phyloP scores from a whole-genome alignment of 768 basidiomycete genomes.

The Boletellus emodensis region DNA sequence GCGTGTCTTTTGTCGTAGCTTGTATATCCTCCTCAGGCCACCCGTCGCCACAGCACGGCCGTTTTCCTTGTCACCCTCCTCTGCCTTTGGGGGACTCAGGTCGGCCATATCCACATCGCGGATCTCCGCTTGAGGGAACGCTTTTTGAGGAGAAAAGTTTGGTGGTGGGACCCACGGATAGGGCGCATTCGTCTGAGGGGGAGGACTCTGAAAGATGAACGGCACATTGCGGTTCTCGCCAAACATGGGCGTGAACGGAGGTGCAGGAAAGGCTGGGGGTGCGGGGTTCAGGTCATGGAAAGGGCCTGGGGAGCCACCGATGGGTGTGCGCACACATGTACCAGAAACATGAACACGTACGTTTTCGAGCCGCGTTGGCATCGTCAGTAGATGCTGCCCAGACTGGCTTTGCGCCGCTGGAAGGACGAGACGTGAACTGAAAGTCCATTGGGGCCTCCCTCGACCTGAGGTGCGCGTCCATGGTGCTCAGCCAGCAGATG shows the following conservation, averaged over 20 bases:
- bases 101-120: slow-evolving; percentile 77
- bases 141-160: slow-evolving; percentile 54
- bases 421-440: slow-evolving; percentile 72
- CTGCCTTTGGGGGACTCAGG: slow-evolving; percentile 52
- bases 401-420: slow-evolving; percentile 46
- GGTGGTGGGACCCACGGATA: slow-evolving; percentile 68
- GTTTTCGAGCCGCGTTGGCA: slow-evolving; percentile 60
- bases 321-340: slow-evolving; percentile 8
- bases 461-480: slow-evolving; percentile 42
- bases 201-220: slow-evolving; percentile 63
- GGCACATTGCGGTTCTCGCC: slow-evolving; percentile 65
- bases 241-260: slow-evolving; percentile 48
- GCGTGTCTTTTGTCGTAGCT: slow-evolving; percentile 50
- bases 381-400: slow-evolving; percentile 51
- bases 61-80: slow-evolving; percentile 38
- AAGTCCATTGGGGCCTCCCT: slow-evolving; percentile 89
- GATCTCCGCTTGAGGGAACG: slow-evolving; percentile 55
- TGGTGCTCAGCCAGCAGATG: slow-evolving; percentile 6
- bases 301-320: slow-evolving; percentile 38
- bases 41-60: slow-evolving; percentile 58
- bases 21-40: slow-evolving; percentile 62
- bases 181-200: slow-evolving; percentile 38
- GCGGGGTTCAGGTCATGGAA: slow-evolving; percentile 41
- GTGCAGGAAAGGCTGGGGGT: slow-evolving; percentile 32
- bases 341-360: slow-evolving; percentile 44